A percentile compares a stretch with the other conserved stretches of the same genome.
Evolutionary conservation across 768 basidiomycete genomes (phyloP).

Genomic region (Leccinum incarnatum): DNA sequence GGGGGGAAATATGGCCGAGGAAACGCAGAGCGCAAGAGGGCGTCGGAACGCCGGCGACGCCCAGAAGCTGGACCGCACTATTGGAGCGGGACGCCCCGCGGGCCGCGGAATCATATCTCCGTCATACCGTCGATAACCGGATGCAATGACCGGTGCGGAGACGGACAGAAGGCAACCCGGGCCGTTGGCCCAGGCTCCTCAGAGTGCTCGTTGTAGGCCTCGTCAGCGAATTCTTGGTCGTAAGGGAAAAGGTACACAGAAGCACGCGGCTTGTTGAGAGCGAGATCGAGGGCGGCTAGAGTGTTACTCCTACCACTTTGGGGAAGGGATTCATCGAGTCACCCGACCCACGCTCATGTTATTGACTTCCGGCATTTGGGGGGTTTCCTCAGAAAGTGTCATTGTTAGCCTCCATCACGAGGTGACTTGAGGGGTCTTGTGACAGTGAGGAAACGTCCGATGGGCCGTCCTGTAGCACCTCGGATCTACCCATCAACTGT

Average conservation of each 20-base stretch:
- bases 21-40: not conserved
- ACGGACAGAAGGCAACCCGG: not conserved
- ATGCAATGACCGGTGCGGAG: not conserved
- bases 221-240: not conserved
- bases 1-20: not conserved
- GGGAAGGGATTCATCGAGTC: not conserved
- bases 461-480: no score
- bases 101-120: not conserved
- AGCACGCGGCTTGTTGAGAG: not conserved
- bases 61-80: not conserved
- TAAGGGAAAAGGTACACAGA: not conserved
- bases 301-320: not conserved
- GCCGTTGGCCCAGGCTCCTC: not conserved
- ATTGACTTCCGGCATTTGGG: not conserved
- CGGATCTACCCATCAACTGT: no score
- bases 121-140: not conserved
- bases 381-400: not conserved
- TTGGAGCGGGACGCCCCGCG: not conserved
- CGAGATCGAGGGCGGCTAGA: no score
- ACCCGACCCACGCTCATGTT: no score
- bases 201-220: not conserved
- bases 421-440: not conserved
- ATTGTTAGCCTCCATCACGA: not conserved
- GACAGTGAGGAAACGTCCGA: no score
- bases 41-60: not conserved